Evolutionary conservation across 176 grass and related monocot species (phyloP).

Genomic region (Typha latifolia): DNA sequence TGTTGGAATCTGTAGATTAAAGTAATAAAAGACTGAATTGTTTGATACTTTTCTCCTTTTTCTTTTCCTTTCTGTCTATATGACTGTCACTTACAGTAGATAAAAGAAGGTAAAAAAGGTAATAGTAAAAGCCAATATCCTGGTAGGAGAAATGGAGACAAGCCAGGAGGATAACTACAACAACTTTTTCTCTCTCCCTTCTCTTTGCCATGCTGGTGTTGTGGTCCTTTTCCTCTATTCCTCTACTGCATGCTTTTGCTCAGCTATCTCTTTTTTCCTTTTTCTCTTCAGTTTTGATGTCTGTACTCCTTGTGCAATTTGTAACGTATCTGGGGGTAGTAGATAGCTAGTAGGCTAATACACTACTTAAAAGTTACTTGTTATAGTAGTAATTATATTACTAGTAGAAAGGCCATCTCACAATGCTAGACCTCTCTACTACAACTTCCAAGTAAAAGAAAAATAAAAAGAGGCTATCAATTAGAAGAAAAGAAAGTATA

Average conservation of each 20-base stretch:
- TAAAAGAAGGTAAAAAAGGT: constrained; percentile 21
- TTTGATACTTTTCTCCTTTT: constrained; percentile 26
- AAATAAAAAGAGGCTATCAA: constrained; percentile 14
- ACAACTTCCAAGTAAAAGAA: constrained; percentile 55
- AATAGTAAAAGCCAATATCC: constrained; percentile 29
- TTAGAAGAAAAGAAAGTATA: constrained; percentile 25
- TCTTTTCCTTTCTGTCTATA: constrained; percentile 52
- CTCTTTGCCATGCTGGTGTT: too few species aligned
- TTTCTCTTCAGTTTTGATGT: constrained; percentile 16
- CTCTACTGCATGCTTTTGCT: not conserved
- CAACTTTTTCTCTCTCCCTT: not conserved
- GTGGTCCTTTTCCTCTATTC: not conserved
- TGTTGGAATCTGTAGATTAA: too few species aligned
- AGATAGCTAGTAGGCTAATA: too few species aligned
- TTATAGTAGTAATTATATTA: not conserved
- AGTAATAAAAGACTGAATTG: not conserved
- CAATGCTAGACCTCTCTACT: too few species aligned
- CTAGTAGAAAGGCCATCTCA: constrained; percentile 26
- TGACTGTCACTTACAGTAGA: constrained; percentile 35
- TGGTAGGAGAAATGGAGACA: not conserved
- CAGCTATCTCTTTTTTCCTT: constrained; percentile 1
- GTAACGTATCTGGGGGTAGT: too few species aligned
- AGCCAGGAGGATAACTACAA: not conserved
- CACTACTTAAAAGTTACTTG: not conserved
- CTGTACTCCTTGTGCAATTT: constrained; percentile 13